A percentile compares a stretch with the other conserved stretches of the same genome.
Conservation (phyloP, 176 grass and related monocot species). For the Cenchrus purpureus region DNA sequence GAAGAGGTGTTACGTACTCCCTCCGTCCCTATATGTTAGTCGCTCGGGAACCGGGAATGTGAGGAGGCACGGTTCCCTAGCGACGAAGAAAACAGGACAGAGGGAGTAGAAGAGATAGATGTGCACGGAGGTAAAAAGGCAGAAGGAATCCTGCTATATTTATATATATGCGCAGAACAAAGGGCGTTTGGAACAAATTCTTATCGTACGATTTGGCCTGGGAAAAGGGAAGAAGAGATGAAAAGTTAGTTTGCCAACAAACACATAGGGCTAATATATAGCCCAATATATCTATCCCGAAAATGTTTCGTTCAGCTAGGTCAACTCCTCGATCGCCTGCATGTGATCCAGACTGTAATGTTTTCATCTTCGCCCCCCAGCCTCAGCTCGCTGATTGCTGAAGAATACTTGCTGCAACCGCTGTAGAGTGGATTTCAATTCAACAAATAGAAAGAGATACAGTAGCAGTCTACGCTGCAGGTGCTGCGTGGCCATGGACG, state of each 20-base stretch:
- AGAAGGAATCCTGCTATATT: conserved; percentile 40
- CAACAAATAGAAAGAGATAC: neutral
- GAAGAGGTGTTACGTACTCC: conserved; percentile 14
- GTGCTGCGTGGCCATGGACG: neutral
- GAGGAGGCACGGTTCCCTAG: too few relatives aligned
- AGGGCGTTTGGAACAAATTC: conserved; percentile 52
- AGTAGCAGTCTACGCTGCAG: neutral
- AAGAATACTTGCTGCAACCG: neutral
- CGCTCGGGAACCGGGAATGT: too few relatives aligned
- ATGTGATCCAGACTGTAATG: neutral
- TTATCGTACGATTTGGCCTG: conserved; percentile 43
- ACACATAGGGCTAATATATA: conserved; percentile 15
- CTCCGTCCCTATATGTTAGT: too few relatives aligned
- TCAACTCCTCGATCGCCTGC: conserved; percentile 24
- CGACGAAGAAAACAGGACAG: too few relatives aligned
- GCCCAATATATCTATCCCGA: neutral
- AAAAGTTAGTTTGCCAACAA: conserved; percentile 30
- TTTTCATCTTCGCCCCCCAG: neutral
- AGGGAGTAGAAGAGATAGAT: conserved; percentile 21
- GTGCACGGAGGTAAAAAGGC: conserved; percentile 28
- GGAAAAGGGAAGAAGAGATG: neutral
- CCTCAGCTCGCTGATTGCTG: neutral
- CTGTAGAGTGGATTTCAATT: conserved; percentile 1
- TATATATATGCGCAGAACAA: conserved; percentile 37
- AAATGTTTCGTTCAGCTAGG: neutral